Base-by-base conservation (phyloP, 441 rosid species). In the Theobroma grandiflorum region DNA sequence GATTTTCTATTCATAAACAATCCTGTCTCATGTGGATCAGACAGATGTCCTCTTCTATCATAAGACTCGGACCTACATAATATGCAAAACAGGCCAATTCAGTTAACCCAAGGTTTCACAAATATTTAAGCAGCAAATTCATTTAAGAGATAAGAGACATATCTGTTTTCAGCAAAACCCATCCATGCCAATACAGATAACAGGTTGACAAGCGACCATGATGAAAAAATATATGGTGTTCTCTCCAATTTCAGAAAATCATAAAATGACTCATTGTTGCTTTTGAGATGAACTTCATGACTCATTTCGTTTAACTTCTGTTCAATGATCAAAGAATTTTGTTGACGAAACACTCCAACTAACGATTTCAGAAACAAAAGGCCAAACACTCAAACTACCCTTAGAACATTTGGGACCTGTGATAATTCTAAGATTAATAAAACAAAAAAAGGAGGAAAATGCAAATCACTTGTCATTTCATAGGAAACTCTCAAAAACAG, bases 21-120 rank as follows among this genome's bases (percentile, higher is more conserved):
- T 12, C 91, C 94, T n/a, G 89, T 74, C 77, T 90, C 94, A 0
- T 80, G 69, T 42, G 89, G 90, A 55, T 93, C 90, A 6, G 61
- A 82, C 6, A 49, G 79, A 75, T 75, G 89, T 57, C 89, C 88
- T 78, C 85, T 88, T 81, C 87, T 90, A 40, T 94, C 92, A 9
- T 88, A 92, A 5, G 95, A 92, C 38, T 86, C 90, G 1, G 90
- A 91, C 85, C 98, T 94, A 87, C 70, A 59, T 80, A 68, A 72
- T 3, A 78, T 18, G 18, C 16, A 75, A 22, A 72, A 42, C 58
- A 80, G 16, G 65, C 50, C 58, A 57, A 43, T 16, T 75, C 62
- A 22, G 45, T 58, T 57, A 3, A 42, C 40, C 26, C 8, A 50
- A 50, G 0, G 52, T 33, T 15, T 8, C 42, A 16, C 4, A 33